A percentile compares a stretch with the other conserved stretches of the same genome.
phyloP scores from a whole-genome alignment of 2,329 filamentous ascomycete genomes.

The Stagonosporopsis cucurbitacearum region DNA sequence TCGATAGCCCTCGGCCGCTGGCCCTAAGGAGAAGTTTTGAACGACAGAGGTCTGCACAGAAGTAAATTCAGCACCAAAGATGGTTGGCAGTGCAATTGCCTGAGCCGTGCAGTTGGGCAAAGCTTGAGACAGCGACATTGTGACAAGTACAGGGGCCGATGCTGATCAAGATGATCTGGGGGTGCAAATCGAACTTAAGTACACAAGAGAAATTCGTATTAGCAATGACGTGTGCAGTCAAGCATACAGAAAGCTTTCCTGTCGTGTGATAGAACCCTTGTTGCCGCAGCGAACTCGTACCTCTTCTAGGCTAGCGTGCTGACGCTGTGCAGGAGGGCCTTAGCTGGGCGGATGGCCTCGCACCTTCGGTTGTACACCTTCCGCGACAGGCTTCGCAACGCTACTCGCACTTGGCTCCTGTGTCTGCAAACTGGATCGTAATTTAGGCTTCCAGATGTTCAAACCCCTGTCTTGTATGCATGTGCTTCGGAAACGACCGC shows the following conservation, averaged over 20 bases:
- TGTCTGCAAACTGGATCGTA: too few species aligned
- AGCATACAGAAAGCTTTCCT: not conserved
- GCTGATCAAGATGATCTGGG: not conserved
- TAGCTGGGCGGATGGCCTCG: not conserved
- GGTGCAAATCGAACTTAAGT: not conserved
- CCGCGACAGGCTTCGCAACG: too few species aligned
- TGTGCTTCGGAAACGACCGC: too few species aligned
- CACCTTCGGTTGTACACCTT: not conserved
- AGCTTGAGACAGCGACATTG: not conserved
- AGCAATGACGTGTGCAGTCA: not conserved
- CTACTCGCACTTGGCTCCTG: too few species aligned
- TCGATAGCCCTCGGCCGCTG: not conserved
- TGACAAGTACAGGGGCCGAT: not conserved
- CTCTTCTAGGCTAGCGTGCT: not conserved
- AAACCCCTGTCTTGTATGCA: too few species aligned
- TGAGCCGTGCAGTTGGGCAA: not conserved
- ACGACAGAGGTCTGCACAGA: slow-evolving; percentile 1
- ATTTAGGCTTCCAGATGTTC: too few species aligned
- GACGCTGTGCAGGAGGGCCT: not conserved
- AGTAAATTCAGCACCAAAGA: slow-evolving; percentile 2
- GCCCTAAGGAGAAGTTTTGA: not conserved
- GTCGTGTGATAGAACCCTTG: not conserved
- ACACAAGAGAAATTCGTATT: not conserved
- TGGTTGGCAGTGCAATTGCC: not conserved
- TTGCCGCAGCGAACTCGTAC: not conserved